Evolutionary conservation across 495 filamentous ascomycete species (phyloP), one percentile per base, ranked within the genome.

Genomic region (Neurospora tetrasperma): DNA sequence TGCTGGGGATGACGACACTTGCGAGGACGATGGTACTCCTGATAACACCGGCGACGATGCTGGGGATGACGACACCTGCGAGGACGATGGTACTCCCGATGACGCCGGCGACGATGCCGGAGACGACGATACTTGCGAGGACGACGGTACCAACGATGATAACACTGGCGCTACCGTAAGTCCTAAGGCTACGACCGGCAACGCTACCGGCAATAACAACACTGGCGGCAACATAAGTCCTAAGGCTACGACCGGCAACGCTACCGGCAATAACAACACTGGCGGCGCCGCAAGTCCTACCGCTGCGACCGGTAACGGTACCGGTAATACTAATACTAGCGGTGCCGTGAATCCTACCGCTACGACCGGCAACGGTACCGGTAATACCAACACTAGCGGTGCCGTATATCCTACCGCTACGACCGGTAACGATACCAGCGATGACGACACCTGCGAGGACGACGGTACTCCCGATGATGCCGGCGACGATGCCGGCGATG

Each of bases 281-380:
- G 88, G 88, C 73, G 85, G 86, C 12, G 74, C 82, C 7, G 76
- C 86, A 4, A 38, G 4, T 6, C 85, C 87, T 6, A 78, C 88
- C 11, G 84, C 18, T 89, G 87, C 38, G 35, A 38, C 35, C 3
- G 35, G 35, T 3, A 38, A 38, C 35, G 35, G 35, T 27, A 38
- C 35, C 27, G 35, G 35, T 27, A 38, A 38, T 5, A 38, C 27
- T 3, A 38, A 38, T 3, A 38, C 35, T 38, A 38, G 35, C 35
- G 35, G 35, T 5, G 35, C 35, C 5, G 35, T 38, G 5, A 4
- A 0, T 38, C 35, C 35, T 38, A 38, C 35, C 35, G 35, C 35
- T 38, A 38, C 35, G 35, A 27, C 35, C 35, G 35, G 35, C 4
- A 38, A 5, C 5, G 35, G 4, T 38, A 38, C 35, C 35, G 5